Conservation (phyloP, 495 filamentous ascomycete species). For the Podospora pseudocomata region DNA sequence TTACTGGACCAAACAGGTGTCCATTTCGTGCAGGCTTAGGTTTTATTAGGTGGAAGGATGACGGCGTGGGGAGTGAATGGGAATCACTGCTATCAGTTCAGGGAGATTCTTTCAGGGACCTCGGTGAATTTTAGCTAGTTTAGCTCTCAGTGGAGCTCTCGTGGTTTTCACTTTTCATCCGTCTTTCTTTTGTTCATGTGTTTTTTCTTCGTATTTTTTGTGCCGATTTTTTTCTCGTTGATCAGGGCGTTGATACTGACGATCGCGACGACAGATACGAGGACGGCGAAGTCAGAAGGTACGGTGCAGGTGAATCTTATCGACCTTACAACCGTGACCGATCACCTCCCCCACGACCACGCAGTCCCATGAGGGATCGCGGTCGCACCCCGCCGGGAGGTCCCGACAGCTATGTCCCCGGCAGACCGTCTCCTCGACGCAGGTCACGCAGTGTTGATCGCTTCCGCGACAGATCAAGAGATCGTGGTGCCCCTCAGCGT, state of each 20-base stretch:
- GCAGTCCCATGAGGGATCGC: slow-evolving; percentile 42
- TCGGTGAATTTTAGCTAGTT: not conserved
- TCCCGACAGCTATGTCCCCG: slow-evolving; percentile 37
- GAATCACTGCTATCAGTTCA: no score
- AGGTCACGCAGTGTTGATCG: slow-evolving; percentile 33
- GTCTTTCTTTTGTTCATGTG: not conserved
- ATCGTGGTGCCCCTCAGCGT: slow-evolving; percentile 32
- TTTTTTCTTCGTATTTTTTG: not conserved
- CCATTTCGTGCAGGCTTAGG: no score
- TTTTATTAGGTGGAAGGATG: no score
- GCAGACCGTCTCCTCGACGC: slow-evolving; percentile 36
- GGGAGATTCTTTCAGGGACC: no score
- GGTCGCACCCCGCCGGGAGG: slow-evolving; percentile 32
- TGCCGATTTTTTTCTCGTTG: not conserved
- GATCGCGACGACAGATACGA: slow-evolving; percentile 39
- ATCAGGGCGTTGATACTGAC: slow-evolving; percentile 13
- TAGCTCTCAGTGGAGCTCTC: not conserved
- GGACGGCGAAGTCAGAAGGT: slow-evolving; percentile 53
- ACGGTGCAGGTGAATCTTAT: slow-evolving; percentile 57
- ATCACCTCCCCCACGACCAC: slow-evolving; percentile 40
- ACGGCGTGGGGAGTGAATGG: no score
- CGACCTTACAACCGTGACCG: slow-evolving; percentile 49
- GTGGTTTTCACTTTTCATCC: not conserved
- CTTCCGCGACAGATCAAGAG: slow-evolving; percentile 38
- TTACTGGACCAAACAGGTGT: no score